Evolutionary conservation across 176 grass and related monocot genomes (phyloP), one percentile per base, ranked within the genome.

Genomic region (Tillandsia fasciculata): DNA sequence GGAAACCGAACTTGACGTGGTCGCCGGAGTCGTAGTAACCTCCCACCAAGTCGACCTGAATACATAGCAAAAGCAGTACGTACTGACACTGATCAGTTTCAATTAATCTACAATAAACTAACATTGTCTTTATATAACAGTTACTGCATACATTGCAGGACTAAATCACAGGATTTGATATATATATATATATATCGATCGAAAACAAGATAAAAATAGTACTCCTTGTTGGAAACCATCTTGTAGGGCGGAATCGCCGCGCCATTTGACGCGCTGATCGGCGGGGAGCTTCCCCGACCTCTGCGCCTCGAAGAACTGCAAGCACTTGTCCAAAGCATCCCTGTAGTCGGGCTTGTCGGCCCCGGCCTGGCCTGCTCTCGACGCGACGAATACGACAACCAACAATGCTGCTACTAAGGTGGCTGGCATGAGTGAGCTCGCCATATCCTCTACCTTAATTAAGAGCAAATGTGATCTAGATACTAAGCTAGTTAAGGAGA

Each of bases 1-100:
- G 94, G 67, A 97, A 69, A 42, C 89, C 89, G 67, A 97, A 97
- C 81, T 92, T 97, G 3, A 97, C 89, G 56, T 97, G 89, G 74
- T 97, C 89, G 49, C 93, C 89, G 2, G 93, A 69, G 77, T 99
- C 94, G 76, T 99, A 86, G 89, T 88, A 99, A 11, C 94, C 89
- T 66, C 94, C 94, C 0, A 93, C 94, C 70, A 93, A 65, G 75
- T 99, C 84, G 3, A 90, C 94, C 92, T 96, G 78, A 1, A 63
- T 12, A 2, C 10, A 28, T 48, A 12, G 14, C 4, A 7, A 42
- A 42, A 42, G 33, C 4, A 24, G 24, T 24, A 42, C 33, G 24
- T 24, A 42, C 33, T 42, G 4, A 42, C 7, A 42, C 33, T 42
- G 33, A 42, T 42, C 33, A 42, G 33, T 6, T 42, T 42, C 33